These are phyloP conservation scores for Wakefieldia striispora DNA, from an alignment of 768 basidiomycete genomes.

Conservation along the genomic window DNA sequence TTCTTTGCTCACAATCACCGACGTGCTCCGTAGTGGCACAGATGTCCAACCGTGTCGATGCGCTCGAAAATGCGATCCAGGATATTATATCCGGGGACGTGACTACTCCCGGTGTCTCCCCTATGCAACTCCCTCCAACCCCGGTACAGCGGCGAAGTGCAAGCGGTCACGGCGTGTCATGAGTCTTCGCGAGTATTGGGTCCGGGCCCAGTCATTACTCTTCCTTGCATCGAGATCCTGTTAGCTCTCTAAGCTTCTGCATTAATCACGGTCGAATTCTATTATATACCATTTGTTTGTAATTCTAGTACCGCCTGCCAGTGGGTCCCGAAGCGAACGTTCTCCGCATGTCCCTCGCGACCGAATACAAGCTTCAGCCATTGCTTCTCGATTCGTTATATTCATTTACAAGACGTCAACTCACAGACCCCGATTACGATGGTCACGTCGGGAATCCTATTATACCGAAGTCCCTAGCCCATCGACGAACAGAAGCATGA, in stretches of 20 bases:
- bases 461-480: conserved; percentile 6
- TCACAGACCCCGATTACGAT: conserved; percentile 9
- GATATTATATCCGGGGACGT: conserved; percentile 84
- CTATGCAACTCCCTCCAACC: conserved; percentile 40
- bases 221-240: conserved; percentile 14
- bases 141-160: conserved; percentile 44
- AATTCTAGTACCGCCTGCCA: conserved; percentile 6
- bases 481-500: conserved; percentile 10
- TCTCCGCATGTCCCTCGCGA: not conserved
- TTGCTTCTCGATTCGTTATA: not conserved
- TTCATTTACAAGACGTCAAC: not conserved
- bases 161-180: conserved; percentile 26
- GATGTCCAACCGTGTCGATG: conserved; percentile 90
- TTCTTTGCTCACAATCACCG: conserved; percentile 2
- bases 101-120: conserved; percentile 50
- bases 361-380: not conserved
- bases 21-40: conserved; percentile 64
- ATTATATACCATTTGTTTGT: conserved; percentile 12
- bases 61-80: conserved; percentile 85
- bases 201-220: conserved; percentile 7
- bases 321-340: too few relatives aligned
- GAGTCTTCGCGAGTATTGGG: conserved; percentile 10
- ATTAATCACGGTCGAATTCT: conserved; percentile 16
- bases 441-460: not conserved
- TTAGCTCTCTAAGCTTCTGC: conserved; percentile 10